These are phyloP conservation scores for Nicotiana obtusifolia DNA, from an alignment of 257 asterid species.

Conservation along the genomic window DNA sequence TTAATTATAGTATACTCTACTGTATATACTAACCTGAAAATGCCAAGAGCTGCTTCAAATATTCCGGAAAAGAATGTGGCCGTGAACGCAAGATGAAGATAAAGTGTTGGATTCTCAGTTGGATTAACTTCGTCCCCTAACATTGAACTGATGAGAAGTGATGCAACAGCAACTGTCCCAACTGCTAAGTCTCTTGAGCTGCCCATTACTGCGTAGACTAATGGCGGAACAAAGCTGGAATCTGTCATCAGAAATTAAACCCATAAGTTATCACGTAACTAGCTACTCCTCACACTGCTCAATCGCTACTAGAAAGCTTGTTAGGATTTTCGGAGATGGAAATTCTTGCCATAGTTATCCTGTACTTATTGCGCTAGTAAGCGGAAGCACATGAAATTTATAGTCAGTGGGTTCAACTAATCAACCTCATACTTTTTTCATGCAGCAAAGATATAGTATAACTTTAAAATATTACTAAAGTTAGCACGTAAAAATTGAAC, in stretches of 20 bases:
- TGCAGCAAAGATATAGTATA: too few relatives aligned
- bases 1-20: too few relatives aligned
- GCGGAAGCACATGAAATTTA: too few relatives aligned
- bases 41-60: slow-evolving; percentile 59
- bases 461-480: too few relatives aligned
- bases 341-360: too few relatives aligned
- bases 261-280: not conserved
- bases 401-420: too few relatives aligned
- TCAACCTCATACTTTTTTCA: too few relatives aligned
- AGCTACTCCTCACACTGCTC: too few relatives aligned
- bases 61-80: slow-evolving; percentile 81
- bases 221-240: slow-evolving; percentile 87
- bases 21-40: slow-evolving; percentile 41
- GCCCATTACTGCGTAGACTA: slow-evolving; percentile 82
- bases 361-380: too few relatives aligned
- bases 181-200: slow-evolving; percentile 87
- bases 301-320: too few relatives aligned
- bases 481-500: not conserved
- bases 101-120: slow-evolving; percentile 47
- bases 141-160: slow-evolving; percentile 70
- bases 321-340: not conserved
- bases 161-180: slow-evolving; percentile 87
- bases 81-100: slow-evolving; percentile 76
- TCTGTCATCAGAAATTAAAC: slow-evolving; percentile 25
- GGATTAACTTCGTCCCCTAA: slow-evolving; percentile 46